Percentiles rank a stretch among this genome's conserved stretches.
phyloP scores from a whole-genome alignment of 2,329 filamentous ascomycete species.

The Hymenoscyphus infarciens region DNA sequence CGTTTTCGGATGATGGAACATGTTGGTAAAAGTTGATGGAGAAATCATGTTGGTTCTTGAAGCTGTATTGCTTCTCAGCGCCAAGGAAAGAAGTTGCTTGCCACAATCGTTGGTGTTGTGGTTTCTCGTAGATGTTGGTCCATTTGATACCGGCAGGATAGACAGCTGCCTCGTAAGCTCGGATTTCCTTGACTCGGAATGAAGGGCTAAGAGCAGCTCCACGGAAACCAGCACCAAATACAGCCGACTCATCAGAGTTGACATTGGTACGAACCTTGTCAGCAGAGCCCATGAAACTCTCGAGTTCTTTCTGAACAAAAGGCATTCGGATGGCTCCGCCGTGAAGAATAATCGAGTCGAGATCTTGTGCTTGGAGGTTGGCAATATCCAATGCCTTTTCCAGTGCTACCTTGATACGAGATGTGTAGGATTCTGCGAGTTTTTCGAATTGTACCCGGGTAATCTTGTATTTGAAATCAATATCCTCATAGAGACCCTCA shows the following conservation, averaged over 20 bases:
- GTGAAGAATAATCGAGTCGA: conserved; percentile 90
- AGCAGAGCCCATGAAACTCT: conserved; percentile 65
- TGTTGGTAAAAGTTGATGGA: conserved; percentile 76
- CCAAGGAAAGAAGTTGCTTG: conserved; percentile 72
- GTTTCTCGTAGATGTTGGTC: conserved; percentile 63
- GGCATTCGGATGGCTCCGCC: conserved; percentile 88
- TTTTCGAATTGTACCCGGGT: conserved; percentile 76
- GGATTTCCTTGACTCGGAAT: conserved; percentile 97
- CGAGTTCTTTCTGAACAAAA: conserved; percentile 87
- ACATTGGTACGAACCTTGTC: conserved; percentile 89
- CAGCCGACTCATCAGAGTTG: conserved; percentile 94
- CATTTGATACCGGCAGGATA: conserved; percentile 77
- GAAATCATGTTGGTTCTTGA: conserved; percentile 81
- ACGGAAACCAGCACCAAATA: conserved; percentile 93
- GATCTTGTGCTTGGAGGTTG: conserved; percentile 66
- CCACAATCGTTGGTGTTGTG: conserved; percentile 79
- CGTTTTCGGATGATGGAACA: conserved; percentile 46
- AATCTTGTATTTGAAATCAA: conserved; percentile 92
- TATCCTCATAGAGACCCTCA: conserved; percentile 84
- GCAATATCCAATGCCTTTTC: conserved; percentile 71
- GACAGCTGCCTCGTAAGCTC: conserved; percentile 69
- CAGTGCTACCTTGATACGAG: conserved; percentile 66
- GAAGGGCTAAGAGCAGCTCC: conserved; percentile 88
- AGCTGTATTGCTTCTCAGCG: conserved; percentile 76
- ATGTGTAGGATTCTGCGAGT: conserved; percentile 64